These are phyloP conservation scores for Phaeotremella skinneri DNA, from an alignment of 768 basidiomycete genomes.

Conservation along the genomic window DNA sequence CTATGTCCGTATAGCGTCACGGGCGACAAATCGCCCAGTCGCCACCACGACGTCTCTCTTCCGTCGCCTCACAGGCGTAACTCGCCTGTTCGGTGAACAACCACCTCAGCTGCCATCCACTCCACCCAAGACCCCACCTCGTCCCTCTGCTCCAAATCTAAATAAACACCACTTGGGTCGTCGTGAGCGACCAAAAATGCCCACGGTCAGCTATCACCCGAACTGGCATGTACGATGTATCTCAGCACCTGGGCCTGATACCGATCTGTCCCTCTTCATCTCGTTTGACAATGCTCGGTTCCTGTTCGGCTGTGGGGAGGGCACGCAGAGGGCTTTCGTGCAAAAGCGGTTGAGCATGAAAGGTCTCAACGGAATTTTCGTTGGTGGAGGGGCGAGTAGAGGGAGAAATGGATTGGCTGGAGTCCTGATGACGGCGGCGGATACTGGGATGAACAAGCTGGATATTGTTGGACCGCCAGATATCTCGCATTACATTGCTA, in stretches of 20 bases:
- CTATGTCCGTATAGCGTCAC: no score
- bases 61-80: slow-evolving; percentile 1
- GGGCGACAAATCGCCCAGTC: neutral
- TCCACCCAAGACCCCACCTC: neutral
- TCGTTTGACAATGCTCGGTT: slow-evolving; percentile 77
- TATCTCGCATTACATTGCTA: slow-evolving; percentile 66
- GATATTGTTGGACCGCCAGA: slow-evolving; percentile 71
- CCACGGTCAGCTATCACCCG: slow-evolving; percentile 11
- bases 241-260: slow-evolving; percentile 59
- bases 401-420: slow-evolving; percentile 74
- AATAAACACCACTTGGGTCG: neutral
- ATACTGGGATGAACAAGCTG: slow-evolving; percentile 62
- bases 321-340: slow-evolving; percentile 68
- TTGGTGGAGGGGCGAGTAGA: slow-evolving; percentile 62
- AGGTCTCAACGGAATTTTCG: slow-evolving; percentile 68
- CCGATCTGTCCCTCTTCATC: slow-evolving; percentile 72
- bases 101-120: neutral
- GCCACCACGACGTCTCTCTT: neutral
- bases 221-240: slow-evolving; percentile 43
- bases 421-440: slow-evolving; percentile 74
- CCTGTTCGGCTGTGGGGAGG: slow-evolving; percentile 83
- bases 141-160: neutral
- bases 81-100: neutral
- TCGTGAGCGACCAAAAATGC: neutral
- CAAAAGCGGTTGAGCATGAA: slow-evolving; percentile 67